Base-by-base conservation (phyloP, 306 rosid species). In the Prunus campanulata region DNA sequence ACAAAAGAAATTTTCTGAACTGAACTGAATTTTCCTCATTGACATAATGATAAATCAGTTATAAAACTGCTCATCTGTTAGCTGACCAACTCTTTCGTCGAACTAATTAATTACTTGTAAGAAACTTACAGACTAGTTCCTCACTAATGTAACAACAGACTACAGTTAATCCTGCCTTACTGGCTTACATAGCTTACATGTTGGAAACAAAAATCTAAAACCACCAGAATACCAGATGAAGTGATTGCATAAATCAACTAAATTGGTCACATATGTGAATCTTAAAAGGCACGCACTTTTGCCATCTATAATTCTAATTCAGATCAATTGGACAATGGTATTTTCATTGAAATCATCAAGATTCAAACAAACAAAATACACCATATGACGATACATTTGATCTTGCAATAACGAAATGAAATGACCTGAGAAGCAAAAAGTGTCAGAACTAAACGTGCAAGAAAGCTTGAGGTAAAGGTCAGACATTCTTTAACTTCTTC, bases 401-500 rank as follows among this genome's bases (percentile, higher is more conserved):
- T 8, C 46, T 68, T 48, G 48, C 66, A 81, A 59, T 8, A 71
- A 47, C 32, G 72, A 70, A 68, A 67, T 18, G 35, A 15, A 65
- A 66, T 15, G 76, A 77, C 52, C 22, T 8, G 47, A 66, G 59
- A 80, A 63, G 70, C 63, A 76, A 32, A 77, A 54, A 30, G 85
- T 72, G 61, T 59, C 63, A 79, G 82, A 82, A 74, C 83, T 44
- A 72, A 77, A 86, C 81, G 88, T 83, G 90, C 82, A 82, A 80
- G 72, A 68, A 67, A 63, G 19, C 24, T 25, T 52, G 71, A 74
- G 68, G 79, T 49, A 59, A 29, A 78, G 77, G 56, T 89, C 90
- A 94, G 52, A 92, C 98, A 84, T 84, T 88, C 88, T 95, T 87
- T 82, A 92, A 78, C 78, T 90, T 95, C 80, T 86, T 92, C 98